Percentiles rank a stretch among this genome's conserved stretches.
These are phyloP conservation scores for Craspedostauros australis DNA, from an alignment of 108 stramenopile species.

Conservation along the genomic window DNA sequence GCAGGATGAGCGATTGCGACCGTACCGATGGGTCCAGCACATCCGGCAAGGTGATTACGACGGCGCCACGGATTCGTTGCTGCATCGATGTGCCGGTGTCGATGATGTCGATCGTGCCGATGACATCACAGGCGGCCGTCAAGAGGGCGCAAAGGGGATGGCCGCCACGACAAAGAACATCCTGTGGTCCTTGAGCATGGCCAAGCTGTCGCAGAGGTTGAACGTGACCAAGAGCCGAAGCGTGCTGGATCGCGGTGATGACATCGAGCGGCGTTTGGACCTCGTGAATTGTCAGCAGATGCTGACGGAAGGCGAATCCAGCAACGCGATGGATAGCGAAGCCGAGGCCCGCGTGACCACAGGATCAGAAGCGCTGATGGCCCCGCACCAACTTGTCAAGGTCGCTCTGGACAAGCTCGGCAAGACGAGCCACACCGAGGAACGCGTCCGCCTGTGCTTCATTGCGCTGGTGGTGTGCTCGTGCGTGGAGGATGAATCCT, in stretches of 20 bases:
- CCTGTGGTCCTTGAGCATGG: slow-evolving; percentile 30
- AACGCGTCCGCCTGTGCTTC: slow-evolving; percentile 16
- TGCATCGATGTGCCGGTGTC: slow-evolving; percentile 1
- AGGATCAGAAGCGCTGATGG: not conserved
- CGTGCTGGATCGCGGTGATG: not conserved
- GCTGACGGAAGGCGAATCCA: slow-evolving; percentile 13
- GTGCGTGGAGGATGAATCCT: slow-evolving; percentile 14
- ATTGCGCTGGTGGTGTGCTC: slow-evolving; percentile 22
- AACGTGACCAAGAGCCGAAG: slow-evolving; percentile 6
- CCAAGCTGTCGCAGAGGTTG: slow-evolving; percentile 28
- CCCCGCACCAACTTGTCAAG: slow-evolving; percentile 18
- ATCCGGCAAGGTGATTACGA: slow-evolving; percentile 22
- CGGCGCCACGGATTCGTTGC: slow-evolving; percentile 16
- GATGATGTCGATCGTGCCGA: too few species aligned
- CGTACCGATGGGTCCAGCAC: slow-evolving; percentile 30
- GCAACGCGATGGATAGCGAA: too few species aligned
- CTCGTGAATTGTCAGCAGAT: slow-evolving; percentile 27
- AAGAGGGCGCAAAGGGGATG: not conserved
- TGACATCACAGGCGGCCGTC: too few species aligned
- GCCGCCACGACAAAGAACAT: not conserved
- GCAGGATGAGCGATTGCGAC: slow-evolving; percentile 24
- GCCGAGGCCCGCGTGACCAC: not conserved
- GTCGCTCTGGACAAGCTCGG: slow-evolving; percentile 19
- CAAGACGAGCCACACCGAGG: slow-evolving; percentile 10
- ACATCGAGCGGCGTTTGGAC: slow-evolving; percentile 25